Percentiles rank a stretch among this genome's conserved stretches.
phyloP scores from a whole-genome alignment of 2,329 filamentous ascomycete species.

The Chrysoporthe austroafricana region DNA sequence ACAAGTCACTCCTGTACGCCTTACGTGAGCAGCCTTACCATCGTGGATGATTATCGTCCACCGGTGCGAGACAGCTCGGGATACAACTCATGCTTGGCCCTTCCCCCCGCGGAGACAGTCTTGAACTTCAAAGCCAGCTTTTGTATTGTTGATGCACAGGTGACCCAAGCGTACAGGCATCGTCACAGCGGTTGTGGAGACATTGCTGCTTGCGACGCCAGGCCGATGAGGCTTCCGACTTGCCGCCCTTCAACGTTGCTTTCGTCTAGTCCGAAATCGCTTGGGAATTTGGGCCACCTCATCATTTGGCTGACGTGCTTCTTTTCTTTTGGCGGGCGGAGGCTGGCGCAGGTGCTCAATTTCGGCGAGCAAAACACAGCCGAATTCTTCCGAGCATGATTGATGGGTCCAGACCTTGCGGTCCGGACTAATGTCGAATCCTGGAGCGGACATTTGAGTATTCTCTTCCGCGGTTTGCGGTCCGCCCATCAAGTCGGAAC shows the following conservation, averaged over 20 bases:
- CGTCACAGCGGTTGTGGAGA: conserved; percentile 10
- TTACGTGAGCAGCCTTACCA: conserved; percentile 2
- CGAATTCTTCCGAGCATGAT: conserved; percentile 20
- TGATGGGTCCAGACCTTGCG: neutral
- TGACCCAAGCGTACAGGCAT: conserved; percentile 3
- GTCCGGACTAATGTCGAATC: conserved; percentile 1
- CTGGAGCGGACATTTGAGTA: conserved; percentile 13
- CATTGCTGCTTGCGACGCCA: conserved; percentile 5
- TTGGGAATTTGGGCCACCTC: conserved; percentile 7
- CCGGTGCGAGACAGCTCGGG: neutral
- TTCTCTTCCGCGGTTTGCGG: conserved; percentile 21
- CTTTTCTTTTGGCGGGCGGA: neutral
- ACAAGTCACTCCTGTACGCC: neutral
- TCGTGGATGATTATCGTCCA: neutral
- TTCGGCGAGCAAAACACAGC: conserved; percentile 5
- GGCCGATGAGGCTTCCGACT: neutral
- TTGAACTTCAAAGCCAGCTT: conserved; percentile 3
- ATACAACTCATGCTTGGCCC: neutral
- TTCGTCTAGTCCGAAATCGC: conserved; percentile 9
- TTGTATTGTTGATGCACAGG: neutral
- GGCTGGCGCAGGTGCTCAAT: neutral
- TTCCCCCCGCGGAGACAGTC: neutral
- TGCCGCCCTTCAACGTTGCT: conserved; percentile 8
- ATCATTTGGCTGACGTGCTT: neutral
- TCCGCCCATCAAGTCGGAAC: conserved; percentile 11